Evolutionary conservation across 78 protist species (phyloP), one percentile per base, ranked within the genome.

Genomic region (Cyanophora paradoxa): DNA sequence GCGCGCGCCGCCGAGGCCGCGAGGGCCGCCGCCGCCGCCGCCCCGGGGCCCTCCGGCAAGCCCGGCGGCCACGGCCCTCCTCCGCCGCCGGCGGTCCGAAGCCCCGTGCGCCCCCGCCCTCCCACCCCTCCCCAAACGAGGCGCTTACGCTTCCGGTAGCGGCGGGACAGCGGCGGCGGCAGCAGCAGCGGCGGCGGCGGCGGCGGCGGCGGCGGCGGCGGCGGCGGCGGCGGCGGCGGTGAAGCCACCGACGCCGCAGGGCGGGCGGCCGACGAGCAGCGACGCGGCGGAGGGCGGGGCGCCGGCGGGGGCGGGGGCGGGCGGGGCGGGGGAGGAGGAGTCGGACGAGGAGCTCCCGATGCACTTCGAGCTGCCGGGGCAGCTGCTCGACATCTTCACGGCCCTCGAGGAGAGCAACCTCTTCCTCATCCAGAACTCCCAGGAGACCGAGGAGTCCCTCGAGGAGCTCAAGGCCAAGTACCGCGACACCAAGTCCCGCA

Each of bases 381-480:
- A 85, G 58, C 73, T 88, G 33, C 83, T 85, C n/a, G 81, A 77
- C 40, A 65, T 76, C 33, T 88, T 88, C 81, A 41, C 70, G 0
- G 64, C 66, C 34, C 72, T 88, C 48, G 93, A 88, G 66, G 89
- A 88, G 59, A 36, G 75, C 48, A 88, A 88, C 59, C 81, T 88
- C 52, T 85, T 85, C 70, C 74, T 88, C 42, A 88, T 88, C 68
- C 87, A 84, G 61, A 82, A 68, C 78, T 58, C 54, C 17, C 91
- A 81, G 66, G 86, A 82, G 37, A 64, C 72, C 34, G 71, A 64
- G 71, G 71, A 40, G 57, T 73, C 54, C 6, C 85, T 88, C 37
- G 92, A 88, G 44, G 82, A 70, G 37, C 78, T 83, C 30, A 50
- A 20, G 67, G 16, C n/a, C n/a, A 54, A 76, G 57, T 46, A 54